Evolutionary conservation across 805 yeast species (phyloP).

Genomic region (Saturnispora hagleri): DNA sequence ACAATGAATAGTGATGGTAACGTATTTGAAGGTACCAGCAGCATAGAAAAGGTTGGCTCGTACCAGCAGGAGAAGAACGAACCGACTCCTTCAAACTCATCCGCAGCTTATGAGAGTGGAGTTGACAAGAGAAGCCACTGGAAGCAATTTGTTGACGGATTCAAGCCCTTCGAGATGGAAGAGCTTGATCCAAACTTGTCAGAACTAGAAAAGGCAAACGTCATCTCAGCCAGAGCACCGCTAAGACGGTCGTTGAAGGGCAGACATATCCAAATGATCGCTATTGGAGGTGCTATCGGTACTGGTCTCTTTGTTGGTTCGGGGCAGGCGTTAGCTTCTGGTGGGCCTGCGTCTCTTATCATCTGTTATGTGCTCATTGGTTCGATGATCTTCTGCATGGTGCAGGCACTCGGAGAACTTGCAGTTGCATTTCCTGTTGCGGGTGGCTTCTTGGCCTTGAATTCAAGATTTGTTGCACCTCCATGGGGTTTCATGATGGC

Average conservation of each 20-base stretch:
- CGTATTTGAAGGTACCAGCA: neutral
- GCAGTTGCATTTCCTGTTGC: slow-evolving; percentile 49
- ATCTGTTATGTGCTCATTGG: slow-evolving; percentile 50
- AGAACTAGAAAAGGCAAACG: slow-evolving; percentile 34
- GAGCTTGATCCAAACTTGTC: slow-evolving; percentile 32
- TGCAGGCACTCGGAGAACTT: slow-evolving; percentile 53
- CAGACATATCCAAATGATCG: slow-evolving; percentile 67
- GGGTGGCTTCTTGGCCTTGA: slow-evolving; percentile 48
- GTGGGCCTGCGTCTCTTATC: slow-evolving; percentile 62
- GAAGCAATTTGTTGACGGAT: slow-evolving; percentile 17
- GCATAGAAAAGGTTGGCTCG: neutral
- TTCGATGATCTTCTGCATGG: slow-evolving; percentile 45
- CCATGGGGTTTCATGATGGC: slow-evolving; percentile 52
- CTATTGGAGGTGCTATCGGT: slow-evolving; percentile 73
- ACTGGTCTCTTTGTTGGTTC: slow-evolving; percentile 71
- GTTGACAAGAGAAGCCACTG: slow-evolving; percentile 7
- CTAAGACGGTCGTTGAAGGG: slow-evolving; percentile 41
- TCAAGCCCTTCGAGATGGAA: slow-evolving; percentile 22
- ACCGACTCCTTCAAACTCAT: neutral
- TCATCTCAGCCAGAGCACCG: slow-evolving; percentile 35
- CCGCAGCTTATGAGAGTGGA: neutral
- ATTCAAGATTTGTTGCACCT: slow-evolving; percentile 45
- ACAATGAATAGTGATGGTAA: neutral
- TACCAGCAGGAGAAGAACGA: neutral
- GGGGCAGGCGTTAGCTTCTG: slow-evolving; percentile 44